Conservation (phyloP, 2,329 filamentous ascomycete genomes). For the Cercospora brassicicola region DNA sequence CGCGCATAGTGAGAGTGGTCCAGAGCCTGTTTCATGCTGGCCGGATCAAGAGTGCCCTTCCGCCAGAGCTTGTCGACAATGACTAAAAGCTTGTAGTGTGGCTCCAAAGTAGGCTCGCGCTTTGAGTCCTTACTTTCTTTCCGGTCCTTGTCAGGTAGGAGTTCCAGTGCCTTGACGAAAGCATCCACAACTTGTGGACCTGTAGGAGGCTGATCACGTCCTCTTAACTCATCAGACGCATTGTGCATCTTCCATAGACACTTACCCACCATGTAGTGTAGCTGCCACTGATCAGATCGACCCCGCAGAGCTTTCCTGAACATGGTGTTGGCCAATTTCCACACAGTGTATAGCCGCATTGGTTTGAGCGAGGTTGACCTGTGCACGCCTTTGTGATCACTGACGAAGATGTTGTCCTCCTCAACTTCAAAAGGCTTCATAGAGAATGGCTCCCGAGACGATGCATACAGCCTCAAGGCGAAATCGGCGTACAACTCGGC, state of each 20-base stretch:
- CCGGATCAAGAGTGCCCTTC: slow-evolving; percentile 42
- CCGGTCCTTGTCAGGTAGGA: slow-evolving; percentile 50
- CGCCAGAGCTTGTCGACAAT: slow-evolving; percentile 78
- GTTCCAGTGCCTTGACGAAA: slow-evolving; percentile 60
- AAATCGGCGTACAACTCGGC: slow-evolving; percentile 69
- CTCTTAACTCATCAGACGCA: slow-evolving; percentile 35
- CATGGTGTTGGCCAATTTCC: slow-evolving; percentile 64
- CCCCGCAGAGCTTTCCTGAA: slow-evolving; percentile 60
- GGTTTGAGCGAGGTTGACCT: slow-evolving; percentile 62
- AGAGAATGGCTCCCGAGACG: slow-evolving; percentile 65
- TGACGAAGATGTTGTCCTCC: slow-evolving; percentile 61
- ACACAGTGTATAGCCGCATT: slow-evolving; percentile 60
- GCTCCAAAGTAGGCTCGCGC: slow-evolving; percentile 80
- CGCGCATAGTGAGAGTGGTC: slow-evolving; percentile 57
- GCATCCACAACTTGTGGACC: slow-evolving; percentile 56
- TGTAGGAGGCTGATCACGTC: slow-evolving; percentile 33
- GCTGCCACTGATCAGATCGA: slow-evolving; percentile 64
- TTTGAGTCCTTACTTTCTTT: slow-evolving; percentile 58
- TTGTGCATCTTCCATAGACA: slow-evolving; percentile 70
- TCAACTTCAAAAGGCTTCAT: slow-evolving; percentile 67
- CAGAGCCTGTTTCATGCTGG: slow-evolving; percentile 53
- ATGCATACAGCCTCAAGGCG: slow-evolving; percentile 67
- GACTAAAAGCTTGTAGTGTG: slow-evolving; percentile 87
- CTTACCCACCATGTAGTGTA: slow-evolving; percentile 69
- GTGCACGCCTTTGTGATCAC: slow-evolving; percentile 45